Evolutionary conservation across 129 eudicot genomes (phyloP), one percentile per base, ranked within the genome.

Genomic region (Gnaphalium uliginosum): DNA sequence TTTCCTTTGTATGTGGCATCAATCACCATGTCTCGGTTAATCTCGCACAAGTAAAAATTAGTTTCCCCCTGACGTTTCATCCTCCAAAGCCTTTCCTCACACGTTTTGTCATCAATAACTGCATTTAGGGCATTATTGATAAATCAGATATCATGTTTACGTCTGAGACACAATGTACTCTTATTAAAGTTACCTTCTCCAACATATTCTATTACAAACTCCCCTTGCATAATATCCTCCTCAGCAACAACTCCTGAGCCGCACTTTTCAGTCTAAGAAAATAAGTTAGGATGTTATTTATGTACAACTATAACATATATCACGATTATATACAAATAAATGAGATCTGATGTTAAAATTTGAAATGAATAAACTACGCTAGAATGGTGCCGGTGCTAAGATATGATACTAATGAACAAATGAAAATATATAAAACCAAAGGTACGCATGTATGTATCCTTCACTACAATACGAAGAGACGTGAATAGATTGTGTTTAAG

Each of bases 1-100:
- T 95, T 95, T 81, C 99, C 99, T 85, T 95, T 95, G 79, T 33
- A 86, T 61, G 99, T 91, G 26, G 99, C 99, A 87, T 95, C 99
- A 87, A 95, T 95, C 79, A 95, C 99, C 99, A 83, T 95, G 76
- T 95, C 99, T 67, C 99, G 88, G 71, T 95, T 95, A 71, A 95
- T 91, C 86, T 95, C 99, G 39, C 99, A 95, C 62, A 95, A 86
- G 74, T 95, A 95, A 69, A 95, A 95, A 73, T 95, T 95, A 54
- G 97, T 91, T 77, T 91, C 96, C 27, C 97, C 99, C 29, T 87
- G 86, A 69, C 83, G 85, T 64, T 95, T 95, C 99, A 95, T 95
- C 71, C 78, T 87, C 99, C 99, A 95, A 39, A 95, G 90, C 81
- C 99, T 87, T 61, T 91, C 88, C 77, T 95, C 99, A 66, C 99